phyloP scores from a whole-genome alignment of 768 basidiomycete species.

The Auricularia sp. region DNA sequence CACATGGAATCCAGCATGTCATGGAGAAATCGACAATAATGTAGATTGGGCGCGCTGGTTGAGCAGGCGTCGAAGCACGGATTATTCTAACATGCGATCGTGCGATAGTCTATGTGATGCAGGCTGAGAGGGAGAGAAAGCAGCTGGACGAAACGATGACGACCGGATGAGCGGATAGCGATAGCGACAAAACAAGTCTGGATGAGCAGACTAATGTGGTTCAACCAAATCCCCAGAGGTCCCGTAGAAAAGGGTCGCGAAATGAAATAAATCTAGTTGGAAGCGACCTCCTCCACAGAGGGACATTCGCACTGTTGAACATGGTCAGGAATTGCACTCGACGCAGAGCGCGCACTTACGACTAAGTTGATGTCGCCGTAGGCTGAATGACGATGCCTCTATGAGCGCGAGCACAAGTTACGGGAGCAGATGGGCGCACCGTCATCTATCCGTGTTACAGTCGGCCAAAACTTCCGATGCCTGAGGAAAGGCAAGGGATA shows the following conservation, averaged over 20 bases:
- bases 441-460: slow-evolving; percentile 86
- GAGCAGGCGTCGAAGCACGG: no score
- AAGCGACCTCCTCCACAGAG: slow-evolving; percentile 68
- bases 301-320: slow-evolving; percentile 57
- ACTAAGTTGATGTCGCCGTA: slow-evolving; percentile 89
- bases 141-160: background rate
- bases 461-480: slow-evolving; percentile 95
- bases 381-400: slow-evolving; percentile 35
- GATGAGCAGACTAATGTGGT: background rate
- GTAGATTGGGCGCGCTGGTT: no score
- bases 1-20: no score
- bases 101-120: background rate
- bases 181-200: background rate
- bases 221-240: background rate
- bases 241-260: background rate
- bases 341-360: background rate
- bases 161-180: background rate
- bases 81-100: no score
- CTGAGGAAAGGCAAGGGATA: slow-evolving; percentile 77
- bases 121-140: background rate
- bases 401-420: slow-evolving; percentile 6
- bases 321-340: no score
- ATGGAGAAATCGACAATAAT: no score
- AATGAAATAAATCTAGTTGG: slow-evolving; percentile 9
- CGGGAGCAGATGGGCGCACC: slow-evolving; percentile 38